Percentiles rank a stretch among this genome's conserved stretches.
Conservation (phyloP, 139 green algal species). For the Tetratostichococcus sp. region DNA sequence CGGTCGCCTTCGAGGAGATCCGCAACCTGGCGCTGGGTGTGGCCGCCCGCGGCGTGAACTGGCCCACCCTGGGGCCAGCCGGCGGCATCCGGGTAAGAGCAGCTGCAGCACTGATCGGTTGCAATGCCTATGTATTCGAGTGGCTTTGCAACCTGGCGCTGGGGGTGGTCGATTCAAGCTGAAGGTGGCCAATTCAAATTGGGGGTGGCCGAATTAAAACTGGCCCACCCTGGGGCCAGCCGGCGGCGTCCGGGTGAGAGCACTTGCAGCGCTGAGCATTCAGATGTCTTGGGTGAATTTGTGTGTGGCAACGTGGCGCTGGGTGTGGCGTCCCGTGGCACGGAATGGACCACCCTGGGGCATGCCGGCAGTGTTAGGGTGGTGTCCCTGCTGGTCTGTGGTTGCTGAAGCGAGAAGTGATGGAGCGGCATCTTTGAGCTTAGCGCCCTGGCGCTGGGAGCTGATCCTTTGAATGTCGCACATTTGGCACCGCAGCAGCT, state of each 20-base stretch:
- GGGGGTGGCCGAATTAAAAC: no score
- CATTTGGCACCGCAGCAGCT: no score
- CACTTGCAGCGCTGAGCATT: neutral
- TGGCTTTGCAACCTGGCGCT: conserved; percentile 77
- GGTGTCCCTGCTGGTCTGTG: no score
- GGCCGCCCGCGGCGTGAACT: conserved; percentile 69
- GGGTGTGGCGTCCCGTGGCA: conserved; percentile 65
- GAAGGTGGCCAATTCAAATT: neutral
- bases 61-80: conserved; percentile 42
- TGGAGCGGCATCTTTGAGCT: no score
- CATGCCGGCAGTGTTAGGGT: conserved; percentile 12
- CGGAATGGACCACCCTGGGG: conserved; percentile 58
- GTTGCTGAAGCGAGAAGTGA: no score
- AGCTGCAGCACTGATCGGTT: neutral
- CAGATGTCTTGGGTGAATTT: conserved; percentile 35
- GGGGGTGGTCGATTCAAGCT: conserved; percentile 70
- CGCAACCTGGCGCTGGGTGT: conserved; percentile 75
- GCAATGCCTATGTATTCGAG: conserved; percentile 45
- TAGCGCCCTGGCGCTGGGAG: no score
- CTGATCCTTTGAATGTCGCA: no score
- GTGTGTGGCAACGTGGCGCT: conserved; percentile 78
- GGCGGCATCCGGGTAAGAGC: conserved; percentile 9
- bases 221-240: conserved; percentile 50
- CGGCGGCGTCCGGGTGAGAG: conserved; percentile 9
- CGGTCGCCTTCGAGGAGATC: conserved; percentile 81